Conservation (phyloP, 2,329 filamentous ascomycete species). For the Nemania sp. region DNA sequence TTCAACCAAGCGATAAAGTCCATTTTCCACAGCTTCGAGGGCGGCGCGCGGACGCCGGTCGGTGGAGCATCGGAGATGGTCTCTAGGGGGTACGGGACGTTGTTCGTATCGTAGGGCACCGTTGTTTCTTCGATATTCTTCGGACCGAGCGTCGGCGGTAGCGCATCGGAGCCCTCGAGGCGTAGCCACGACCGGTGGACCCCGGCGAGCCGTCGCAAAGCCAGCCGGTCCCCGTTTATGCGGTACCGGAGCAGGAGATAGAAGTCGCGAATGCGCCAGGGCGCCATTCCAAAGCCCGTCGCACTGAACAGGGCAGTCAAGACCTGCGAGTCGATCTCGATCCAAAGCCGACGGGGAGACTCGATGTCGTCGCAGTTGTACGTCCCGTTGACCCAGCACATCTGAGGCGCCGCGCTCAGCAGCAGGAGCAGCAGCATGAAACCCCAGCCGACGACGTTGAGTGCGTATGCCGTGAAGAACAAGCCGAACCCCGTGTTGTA, state of each 20-base stretch:
- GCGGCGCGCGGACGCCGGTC: slow-evolving; percentile 71
- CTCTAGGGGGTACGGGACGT: slow-evolving; percentile 65
- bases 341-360: slow-evolving; percentile 79
- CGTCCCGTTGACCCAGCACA: slow-evolving; percentile 63
- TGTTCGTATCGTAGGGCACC: slow-evolving; percentile 45
- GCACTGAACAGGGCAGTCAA: slow-evolving; percentile 85
- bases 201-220: slow-evolving; percentile 70
- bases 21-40: slow-evolving; percentile 74
- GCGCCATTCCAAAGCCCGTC: slow-evolving; percentile 80
- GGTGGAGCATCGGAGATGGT: slow-evolving; percentile 69
- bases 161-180: slow-evolving; percentile 65
- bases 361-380: slow-evolving; percentile 70
- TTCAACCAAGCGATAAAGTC: slow-evolving; percentile 81
- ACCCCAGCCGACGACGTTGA: slow-evolving; percentile 87
- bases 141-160: slow-evolving; percentile 60
- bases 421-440: slow-evolving; percentile 88
- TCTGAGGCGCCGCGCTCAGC: slow-evolving; percentile 72
- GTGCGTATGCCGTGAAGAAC: slow-evolving; percentile 74
- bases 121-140: slow-evolving; percentile 52
- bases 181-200: slow-evolving; percentile 79
- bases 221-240: slow-evolving; percentile 54
- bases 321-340: slow-evolving; percentile 84
- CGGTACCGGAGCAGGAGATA: slow-evolving; percentile 74
- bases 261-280: slow-evolving; percentile 82
- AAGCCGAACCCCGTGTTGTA: slow-evolving; percentile 76